Evolutionary conservation across 495 filamentous ascomycete genomes (phyloP).

Genomic region (Lindgomyces ingoldianus): DNA sequence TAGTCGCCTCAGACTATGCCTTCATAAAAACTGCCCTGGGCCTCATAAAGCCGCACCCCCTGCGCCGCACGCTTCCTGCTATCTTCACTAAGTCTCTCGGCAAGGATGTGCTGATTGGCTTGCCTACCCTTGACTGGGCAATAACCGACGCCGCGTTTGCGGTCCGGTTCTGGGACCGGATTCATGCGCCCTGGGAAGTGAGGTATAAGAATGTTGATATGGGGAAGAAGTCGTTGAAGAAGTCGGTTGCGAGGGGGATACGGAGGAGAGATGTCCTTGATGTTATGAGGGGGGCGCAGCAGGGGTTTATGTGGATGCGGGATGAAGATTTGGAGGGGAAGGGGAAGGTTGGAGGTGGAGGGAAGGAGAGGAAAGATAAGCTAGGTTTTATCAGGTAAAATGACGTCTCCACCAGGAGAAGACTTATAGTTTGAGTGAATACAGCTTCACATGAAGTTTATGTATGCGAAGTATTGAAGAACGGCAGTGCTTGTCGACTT

Average conservation of each 20-base stretch:
- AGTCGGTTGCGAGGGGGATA: neutral
- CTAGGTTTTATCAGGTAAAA: no score
- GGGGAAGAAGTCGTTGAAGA: neutral
- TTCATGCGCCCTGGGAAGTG: constrained; percentile 23
- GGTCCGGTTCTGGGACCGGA: neutral
- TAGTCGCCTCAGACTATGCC: neutral
- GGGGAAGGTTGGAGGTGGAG: neutral
- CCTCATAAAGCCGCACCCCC: constrained; percentile 9
- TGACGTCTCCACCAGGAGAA: no score
- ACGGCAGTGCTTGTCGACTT: no score
- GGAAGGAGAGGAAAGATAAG: neutral
- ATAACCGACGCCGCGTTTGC: neutral
- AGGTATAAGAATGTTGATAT: constrained; percentile 42
- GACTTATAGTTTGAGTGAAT: no score
- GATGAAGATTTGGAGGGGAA: neutral
- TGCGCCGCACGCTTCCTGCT: constrained; percentile 27
- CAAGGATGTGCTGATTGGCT: constrained; percentile 25
- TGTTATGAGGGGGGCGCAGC: neutral
- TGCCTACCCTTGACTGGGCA: constrained; percentile 28
- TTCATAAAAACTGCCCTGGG: neutral
- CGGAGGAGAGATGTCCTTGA: neutral
- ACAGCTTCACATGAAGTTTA: no score
- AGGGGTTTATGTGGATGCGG: neutral
- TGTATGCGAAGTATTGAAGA: no score
- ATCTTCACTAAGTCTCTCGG: constrained; percentile 12